A percentile compares a stretch with the other conserved stretches of the same genome.
phyloP scores from a whole-genome alignment of 768 basidiomycete species.

The Phallus indusiatus region DNA sequence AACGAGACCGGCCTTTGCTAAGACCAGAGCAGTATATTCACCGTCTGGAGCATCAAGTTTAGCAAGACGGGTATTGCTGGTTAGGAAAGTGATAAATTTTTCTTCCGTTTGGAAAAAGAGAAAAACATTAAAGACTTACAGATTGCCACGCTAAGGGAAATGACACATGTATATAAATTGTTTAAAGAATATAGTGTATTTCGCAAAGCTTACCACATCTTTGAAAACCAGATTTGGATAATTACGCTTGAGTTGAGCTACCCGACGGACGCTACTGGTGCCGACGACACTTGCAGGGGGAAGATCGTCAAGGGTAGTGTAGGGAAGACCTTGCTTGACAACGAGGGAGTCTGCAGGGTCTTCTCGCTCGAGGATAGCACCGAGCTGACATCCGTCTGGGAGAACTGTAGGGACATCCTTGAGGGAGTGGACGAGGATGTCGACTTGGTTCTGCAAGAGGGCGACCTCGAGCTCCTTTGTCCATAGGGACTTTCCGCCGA shows the following conservation, averaged over 20 bases:
- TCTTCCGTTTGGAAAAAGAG: neutral
- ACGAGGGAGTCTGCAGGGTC: constrained; percentile 86
- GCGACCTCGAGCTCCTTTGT: constrained; percentile 93
- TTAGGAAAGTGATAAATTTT: neutral
- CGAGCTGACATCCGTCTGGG: constrained; percentile 77
- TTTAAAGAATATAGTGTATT: too few relatives aligned
- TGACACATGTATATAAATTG: too few relatives aligned
- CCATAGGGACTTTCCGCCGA: constrained; percentile 92
- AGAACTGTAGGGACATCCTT: constrained; percentile 92
- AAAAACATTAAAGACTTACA: constrained; percentile 42
- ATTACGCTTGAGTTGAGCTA: constrained; percentile 77
- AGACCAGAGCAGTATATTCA: constrained; percentile 79
- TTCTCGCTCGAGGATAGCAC: constrained; percentile 77
- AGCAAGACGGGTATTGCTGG: constrained; percentile 77
- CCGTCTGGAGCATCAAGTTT: constrained; percentile 83
- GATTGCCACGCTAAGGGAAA: constrained; percentile 61
- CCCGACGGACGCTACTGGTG: constrained; percentile 86
- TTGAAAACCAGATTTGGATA: constrained; percentile 72
- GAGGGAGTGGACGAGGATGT: constrained; percentile 86
- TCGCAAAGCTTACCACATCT: constrained; percentile 73
- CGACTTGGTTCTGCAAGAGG: constrained; percentile 60
- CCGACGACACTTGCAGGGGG: constrained; percentile 89
- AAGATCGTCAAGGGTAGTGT: constrained; percentile 70
- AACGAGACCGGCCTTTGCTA: constrained; percentile 87
- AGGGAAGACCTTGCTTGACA: constrained; percentile 62